Evolutionary conservation across 371 early-diverging fungal species (phyloP), one percentile per base, ranked within the genome.

Genomic region (Choanephora cucurbitarum): DNA sequence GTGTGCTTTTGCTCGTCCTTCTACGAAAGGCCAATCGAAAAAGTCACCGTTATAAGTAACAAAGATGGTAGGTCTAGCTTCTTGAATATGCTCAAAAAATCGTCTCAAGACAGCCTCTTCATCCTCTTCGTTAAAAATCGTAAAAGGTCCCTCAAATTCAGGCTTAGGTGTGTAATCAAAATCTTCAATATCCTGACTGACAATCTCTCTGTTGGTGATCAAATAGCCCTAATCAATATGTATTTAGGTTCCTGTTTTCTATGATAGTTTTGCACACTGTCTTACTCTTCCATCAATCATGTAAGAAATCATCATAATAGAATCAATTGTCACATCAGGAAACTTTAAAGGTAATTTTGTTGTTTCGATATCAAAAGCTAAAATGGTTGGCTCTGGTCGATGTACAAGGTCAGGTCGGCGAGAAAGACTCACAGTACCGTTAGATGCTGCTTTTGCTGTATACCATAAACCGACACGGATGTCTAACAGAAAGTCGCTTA

Each of bases 21-120:
- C 96, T 10, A 99, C 79, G 77, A 98, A 99, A 0, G 99, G 99
- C 96, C 97, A 99, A 87, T 99, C 99, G 85, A 99, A 99, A 69
- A 87, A 93, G 69, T 97, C 97, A 70, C 99, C 99, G 91, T 99
- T 99, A 73, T 99, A 99, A 3, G 99, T 99, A 2, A 94, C 97
- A 66, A 93, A 82, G 13, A 99, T 89, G 7, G 92, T 92, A 0
- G 99, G 99, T 63, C 87, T 84, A 7, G 89, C 84, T 13, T 87
- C 78, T 48, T 89, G 87, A 23, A 99, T 88, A 56, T 99, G 93
- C 47, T 92, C 92, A 66, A 98, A 91, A 71, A 99, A 99, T 44
- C 95, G 83, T 14, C 81, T 69, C 15, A 99, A 61, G 8, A 96
- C 57, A 0, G 83, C 83, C 61, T 86, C 90, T 80, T 99, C 99